A percentile compares a stretch with the other conserved stretches of the same genome.
phyloP scores from a whole-genome alignment of 1,284 basidiomycete species.

The Pascua guehoae region DNA sequence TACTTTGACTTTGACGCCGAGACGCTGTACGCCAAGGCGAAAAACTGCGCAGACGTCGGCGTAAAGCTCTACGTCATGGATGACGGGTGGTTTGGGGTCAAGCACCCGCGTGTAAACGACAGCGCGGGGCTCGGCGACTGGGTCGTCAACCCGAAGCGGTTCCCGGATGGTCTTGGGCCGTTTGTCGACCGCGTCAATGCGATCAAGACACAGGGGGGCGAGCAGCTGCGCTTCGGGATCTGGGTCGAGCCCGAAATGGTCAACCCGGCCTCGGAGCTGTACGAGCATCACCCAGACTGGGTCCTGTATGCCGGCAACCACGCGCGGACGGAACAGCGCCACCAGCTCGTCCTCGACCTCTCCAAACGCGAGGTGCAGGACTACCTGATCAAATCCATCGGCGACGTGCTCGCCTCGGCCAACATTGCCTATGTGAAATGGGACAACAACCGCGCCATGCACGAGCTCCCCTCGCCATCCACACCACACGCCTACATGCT shows the following conservation, averaged over 20 bases:
- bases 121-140: constrained; percentile 34
- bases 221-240: constrained; percentile 27
- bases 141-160: constrained; percentile 27
- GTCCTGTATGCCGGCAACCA: constrained; percentile 22
- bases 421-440: constrained; percentile 38
- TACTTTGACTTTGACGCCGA: constrained; percentile 34
- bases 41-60: constrained; percentile 22
- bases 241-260: constrained; percentile 45
- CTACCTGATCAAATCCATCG: constrained; percentile 28
- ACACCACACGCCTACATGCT: constrained; percentile 32
- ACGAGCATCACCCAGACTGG: constrained; percentile 37
- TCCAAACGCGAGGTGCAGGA: constrained; percentile 28
- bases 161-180: constrained; percentile 24
- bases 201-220: not conserved
- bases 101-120: constrained; percentile 28
- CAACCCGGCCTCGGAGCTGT: constrained; percentile 30
- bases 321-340: constrained; percentile 22
- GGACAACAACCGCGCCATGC: constrained; percentile 39
- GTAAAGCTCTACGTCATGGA: constrained; percentile 39
- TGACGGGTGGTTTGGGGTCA: constrained; percentile 41
- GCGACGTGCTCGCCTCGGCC: constrained; percentile 19
- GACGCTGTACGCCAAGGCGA: constrained; percentile 23
- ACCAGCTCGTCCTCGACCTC: constrained; percentile 37
- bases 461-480: constrained; percentile 28
- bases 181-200: constrained; percentile 18